Percentiles rank a stretch among this genome's conserved stretches.
phyloP scores from a whole-genome alignment of 2,329 filamentous ascomycete genomes.

The Scytalidium sp. region DNA sequence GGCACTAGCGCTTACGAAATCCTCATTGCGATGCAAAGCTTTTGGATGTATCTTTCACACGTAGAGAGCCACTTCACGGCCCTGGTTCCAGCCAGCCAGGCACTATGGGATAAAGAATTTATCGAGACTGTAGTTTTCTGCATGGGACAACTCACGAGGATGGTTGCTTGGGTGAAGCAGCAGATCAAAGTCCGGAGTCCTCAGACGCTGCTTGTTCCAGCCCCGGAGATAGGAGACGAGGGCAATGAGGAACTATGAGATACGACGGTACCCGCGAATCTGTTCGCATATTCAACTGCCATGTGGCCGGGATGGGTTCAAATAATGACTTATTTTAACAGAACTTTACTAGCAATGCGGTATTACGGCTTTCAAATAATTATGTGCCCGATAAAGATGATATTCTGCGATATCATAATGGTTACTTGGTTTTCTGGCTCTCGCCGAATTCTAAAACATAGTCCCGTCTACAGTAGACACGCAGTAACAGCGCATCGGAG shows the following conservation, averaged over 20 bases:
- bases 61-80: slow-evolving; percentile 27
- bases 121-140: slow-evolving; percentile 21
- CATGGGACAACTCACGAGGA: slow-evolving; percentile 18
- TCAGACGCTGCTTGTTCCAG: slow-evolving; percentile 34
- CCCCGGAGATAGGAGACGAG: background rate
- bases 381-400: too few species aligned
- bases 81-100: slow-evolving; percentile 28
- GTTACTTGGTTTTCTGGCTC: too few species aligned
- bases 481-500: too few species aligned
- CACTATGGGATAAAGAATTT: slow-evolving; percentile 33
- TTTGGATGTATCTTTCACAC: slow-evolving; percentile 30
- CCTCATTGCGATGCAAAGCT: slow-evolving; percentile 25
- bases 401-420: too few species aligned
- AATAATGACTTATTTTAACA: too few species aligned
- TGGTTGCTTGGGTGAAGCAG: slow-evolving; percentile 29
- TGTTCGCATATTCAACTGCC: background rate
- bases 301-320: too few species aligned
- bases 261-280: background rate
- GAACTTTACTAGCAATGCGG: too few species aligned
- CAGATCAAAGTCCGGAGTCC: slow-evolving; percentile 31
- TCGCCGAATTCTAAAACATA: too few species aligned
- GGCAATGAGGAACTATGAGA: background rate
- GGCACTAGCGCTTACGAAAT: slow-evolving; percentile 18
- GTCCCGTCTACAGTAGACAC: too few species aligned
- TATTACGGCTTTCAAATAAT: too few species aligned